Evolutionary conservation across 495 filamentous ascomycete genomes (phyloP).

Genomic region (Penicilliopsis zonata): DNA sequence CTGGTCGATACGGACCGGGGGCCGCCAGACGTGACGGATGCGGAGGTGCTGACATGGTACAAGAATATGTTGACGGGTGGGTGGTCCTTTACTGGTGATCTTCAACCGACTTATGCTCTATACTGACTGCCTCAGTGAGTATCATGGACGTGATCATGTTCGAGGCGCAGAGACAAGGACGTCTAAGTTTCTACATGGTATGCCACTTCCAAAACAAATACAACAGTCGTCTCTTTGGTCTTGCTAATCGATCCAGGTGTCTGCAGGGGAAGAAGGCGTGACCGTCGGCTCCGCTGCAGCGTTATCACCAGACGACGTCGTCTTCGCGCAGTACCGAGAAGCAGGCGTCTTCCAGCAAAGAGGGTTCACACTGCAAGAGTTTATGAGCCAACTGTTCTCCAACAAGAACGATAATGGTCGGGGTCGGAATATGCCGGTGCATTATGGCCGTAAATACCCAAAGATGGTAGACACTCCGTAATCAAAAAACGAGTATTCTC

Average conservation of each 20-base stretch:
- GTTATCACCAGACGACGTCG: constrained; percentile 68
- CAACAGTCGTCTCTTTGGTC: not conserved
- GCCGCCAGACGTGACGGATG: constrained; percentile 50
- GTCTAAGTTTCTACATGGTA: constrained; percentile 94
- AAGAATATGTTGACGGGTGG: constrained; percentile 54
- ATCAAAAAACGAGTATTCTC: not conserved
- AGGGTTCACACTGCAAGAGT: constrained; percentile 74
- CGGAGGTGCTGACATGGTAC: constrained; percentile 54
- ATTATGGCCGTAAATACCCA: constrained; percentile 75
- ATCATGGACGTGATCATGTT: constrained; percentile 95
- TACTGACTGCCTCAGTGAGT: constrained; percentile 40
- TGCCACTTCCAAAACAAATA: not conserved
- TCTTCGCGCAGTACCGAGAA: constrained; percentile 94
- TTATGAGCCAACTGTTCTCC: constrained; percentile 93
- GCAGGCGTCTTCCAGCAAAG: constrained; percentile 82
- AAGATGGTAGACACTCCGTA: constrained; percentile 55
- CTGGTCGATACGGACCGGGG: constrained; percentile 58
- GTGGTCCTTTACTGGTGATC: constrained; percentile 5
- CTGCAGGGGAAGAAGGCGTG: constrained; percentile 91
- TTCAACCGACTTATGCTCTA: not conserved
- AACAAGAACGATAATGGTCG: constrained; percentile 70
- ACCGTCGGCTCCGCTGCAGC: constrained; percentile 78
- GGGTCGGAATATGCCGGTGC: constrained; percentile 95
- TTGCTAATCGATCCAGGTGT: constrained; percentile 38
- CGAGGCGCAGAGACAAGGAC: constrained; percentile 69